Conservation (phyloP, 2,329 filamentous ascomycete species). For the Colletotrichum tanaceti region DNA sequence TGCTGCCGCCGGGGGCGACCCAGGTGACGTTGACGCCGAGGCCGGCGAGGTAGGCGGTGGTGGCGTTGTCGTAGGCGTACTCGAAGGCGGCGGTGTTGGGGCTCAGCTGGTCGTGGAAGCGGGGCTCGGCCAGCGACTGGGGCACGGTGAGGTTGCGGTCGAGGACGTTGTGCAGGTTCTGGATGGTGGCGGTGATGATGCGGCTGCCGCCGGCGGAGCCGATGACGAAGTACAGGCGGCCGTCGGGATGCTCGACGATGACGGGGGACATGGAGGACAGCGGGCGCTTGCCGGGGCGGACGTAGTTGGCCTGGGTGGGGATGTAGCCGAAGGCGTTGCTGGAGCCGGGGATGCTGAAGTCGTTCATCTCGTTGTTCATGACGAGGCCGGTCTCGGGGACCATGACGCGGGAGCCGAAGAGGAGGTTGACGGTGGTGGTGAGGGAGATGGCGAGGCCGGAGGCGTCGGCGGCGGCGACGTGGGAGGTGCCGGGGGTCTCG, state of each 20-base stretch:
- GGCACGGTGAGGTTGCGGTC: slow-evolving; percentile 71
- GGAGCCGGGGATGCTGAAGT: slow-evolving; percentile 80
- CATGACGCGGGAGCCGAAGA: slow-evolving; percentile 81
- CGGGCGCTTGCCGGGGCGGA: slow-evolving; percentile 81
- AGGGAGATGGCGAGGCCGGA: slow-evolving; percentile 79
- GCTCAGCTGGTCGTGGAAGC: slow-evolving; percentile 85
- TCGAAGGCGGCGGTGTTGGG: slow-evolving; percentile 79
- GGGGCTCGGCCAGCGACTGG: slow-evolving; percentile 73
- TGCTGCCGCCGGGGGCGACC: slow-evolving; percentile 73
- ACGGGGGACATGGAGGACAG: slow-evolving; percentile 81
- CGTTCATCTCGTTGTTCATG: slow-evolving; percentile 73
- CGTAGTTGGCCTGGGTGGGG: slow-evolving; percentile 79
- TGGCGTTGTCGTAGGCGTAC: slow-evolving; percentile 75
- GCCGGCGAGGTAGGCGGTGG: slow-evolving; percentile 72
- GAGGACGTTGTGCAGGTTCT: slow-evolving; percentile 79
- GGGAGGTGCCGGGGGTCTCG: slow-evolving; percentile 75
- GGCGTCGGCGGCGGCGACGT: slow-evolving; percentile 75
- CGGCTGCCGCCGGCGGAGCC: slow-evolving; percentile 85
- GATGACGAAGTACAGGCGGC: slow-evolving; percentile 75
- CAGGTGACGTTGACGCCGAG: slow-evolving; percentile 81
- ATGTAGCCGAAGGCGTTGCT: slow-evolving; percentile 82
- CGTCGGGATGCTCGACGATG: slow-evolving; percentile 79
- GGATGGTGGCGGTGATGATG: slow-evolving; percentile 86
- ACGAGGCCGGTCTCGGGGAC: slow-evolving; percentile 86
- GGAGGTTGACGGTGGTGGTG: slow-evolving; percentile 84